Evolutionary conservation across 768 basidiomycete genomes (phyloP).

Genomic region (Serendipita sp.): DNA sequence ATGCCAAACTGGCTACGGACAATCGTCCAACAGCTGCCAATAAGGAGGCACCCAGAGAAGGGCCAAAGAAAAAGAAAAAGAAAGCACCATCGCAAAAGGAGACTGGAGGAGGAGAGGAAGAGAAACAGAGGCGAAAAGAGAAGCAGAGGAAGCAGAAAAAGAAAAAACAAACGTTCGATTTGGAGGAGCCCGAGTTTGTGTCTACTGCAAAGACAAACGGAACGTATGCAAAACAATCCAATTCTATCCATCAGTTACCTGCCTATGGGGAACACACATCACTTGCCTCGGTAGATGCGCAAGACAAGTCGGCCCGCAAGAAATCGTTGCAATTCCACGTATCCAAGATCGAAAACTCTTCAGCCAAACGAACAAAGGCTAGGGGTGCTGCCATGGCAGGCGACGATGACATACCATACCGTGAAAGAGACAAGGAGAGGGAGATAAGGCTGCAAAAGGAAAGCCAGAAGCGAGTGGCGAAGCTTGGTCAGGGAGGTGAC

Average conservation of each 20-base stretch:
- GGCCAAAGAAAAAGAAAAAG: constrained; percentile 15
- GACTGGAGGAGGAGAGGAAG: constrained; percentile 23
- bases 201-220: constrained; percentile 21
- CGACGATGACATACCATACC: constrained; percentile 90
- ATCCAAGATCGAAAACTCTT: constrained; percentile 70
- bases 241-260: constrained; percentile 15
- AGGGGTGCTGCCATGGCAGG: constrained; percentile 58
- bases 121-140: constrained; percentile 16
- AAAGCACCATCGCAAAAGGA: constrained; percentile 24
- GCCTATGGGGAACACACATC: constrained; percentile 60
- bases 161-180: constrained; percentile 43
- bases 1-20: constrained; percentile 10
- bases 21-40: not conserved
- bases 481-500: constrained; percentile 37
- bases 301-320: constrained; percentile 66
- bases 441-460: constrained; percentile 42
- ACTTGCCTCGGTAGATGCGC: constrained; percentile 54
- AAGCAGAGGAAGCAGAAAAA: constrained; percentile 12
- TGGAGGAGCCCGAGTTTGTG: constrained; percentile 63
- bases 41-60: too few relatives aligned
- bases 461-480: constrained; percentile 26
- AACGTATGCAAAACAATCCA: constrained; percentile 5
- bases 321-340: constrained; percentile 87
- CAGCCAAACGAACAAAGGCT: constrained; percentile 58
- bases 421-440: constrained; percentile 50